phyloP scores from a whole-genome alignment of 345 rosid genomes.

The Nephelium lappaceum region DNA sequence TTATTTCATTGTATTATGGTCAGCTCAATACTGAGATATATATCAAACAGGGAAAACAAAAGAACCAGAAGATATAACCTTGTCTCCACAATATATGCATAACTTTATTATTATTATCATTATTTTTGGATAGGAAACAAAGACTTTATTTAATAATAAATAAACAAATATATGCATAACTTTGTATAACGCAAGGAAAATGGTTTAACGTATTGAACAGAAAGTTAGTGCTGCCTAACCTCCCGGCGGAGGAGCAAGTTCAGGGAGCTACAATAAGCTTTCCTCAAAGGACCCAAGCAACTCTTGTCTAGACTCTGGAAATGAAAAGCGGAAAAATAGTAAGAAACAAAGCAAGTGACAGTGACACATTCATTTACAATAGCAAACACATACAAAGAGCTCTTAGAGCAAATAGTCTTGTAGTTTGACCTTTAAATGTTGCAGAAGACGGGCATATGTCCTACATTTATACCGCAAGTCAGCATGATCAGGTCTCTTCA shows the following conservation, averaged over 20 bases:
- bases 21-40: constrained; percentile 3
- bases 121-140: no score
- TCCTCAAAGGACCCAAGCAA: constrained; percentile 86
- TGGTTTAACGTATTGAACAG: constrained; percentile 9
- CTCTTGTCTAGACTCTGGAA: constrained; percentile 88
- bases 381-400: constrained; percentile 6
- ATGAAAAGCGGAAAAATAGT: constrained; percentile 19
- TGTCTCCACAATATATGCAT: not conserved
- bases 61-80: not conserved
- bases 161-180: not conserved
- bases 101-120: no score
- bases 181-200: not conserved
- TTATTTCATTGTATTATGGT: not conserved
- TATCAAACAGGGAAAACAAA: not conserved
- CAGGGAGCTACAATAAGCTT: constrained; percentile 96
- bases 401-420: constrained; percentile 9
- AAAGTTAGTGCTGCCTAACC: constrained; percentile 50
- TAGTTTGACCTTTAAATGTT: constrained; percentile 80
- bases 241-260: constrained; percentile 98
- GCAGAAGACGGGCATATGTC: constrained; percentile 98
- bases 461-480: constrained; percentile 98
- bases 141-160: no score
- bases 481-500: constrained; percentile 99
- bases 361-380: not conserved
- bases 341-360: constrained; percentile 15